Conservation (phyloP, 2,329 filamentous ascomycete genomes). For the Stenocarpella maydis region DNA sequence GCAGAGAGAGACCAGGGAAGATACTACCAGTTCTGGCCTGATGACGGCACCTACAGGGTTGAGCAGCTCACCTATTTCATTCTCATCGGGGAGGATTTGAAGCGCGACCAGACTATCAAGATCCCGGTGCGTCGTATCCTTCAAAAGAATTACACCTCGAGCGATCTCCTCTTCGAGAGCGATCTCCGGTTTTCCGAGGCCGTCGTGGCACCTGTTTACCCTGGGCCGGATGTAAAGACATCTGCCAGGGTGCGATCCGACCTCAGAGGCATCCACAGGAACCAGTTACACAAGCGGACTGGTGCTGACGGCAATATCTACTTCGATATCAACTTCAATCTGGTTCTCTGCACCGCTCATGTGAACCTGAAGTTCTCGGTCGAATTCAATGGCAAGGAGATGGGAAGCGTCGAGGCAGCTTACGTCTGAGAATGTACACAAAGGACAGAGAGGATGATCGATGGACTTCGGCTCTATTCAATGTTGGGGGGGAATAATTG, state of each 20-base stretch:
- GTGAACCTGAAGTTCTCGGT: constrained; percentile 27
- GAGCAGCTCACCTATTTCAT: constrained; percentile 12
- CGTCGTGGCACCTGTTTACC: neutral
- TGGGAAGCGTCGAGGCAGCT: constrained; percentile 1
- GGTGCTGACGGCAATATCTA: neutral
- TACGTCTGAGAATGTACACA: constrained; percentile 10
- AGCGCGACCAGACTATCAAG: neutral
- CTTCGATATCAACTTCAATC: neutral
- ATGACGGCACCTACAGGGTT: neutral
- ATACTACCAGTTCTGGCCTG: too few relatives aligned
- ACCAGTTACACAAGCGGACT: neutral
- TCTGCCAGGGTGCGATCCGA: neutral
- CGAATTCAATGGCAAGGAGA: neutral
- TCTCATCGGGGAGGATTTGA: constrained; percentile 3
- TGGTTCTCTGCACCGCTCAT: neutral
- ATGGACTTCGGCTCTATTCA: too few relatives aligned
- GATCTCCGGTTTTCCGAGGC: neutral
- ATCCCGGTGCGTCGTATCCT: neutral
- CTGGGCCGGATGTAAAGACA: neutral
- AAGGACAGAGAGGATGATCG: too few relatives aligned
- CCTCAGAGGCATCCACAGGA: neutral
- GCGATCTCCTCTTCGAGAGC: neutral
- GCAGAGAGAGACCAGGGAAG: too few relatives aligned
- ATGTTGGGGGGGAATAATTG: too few relatives aligned
- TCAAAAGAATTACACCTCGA: too few relatives aligned